phyloP scores from a whole-genome alignment of 169 alveolate genomes.

The Eimeria praecox region DNA sequence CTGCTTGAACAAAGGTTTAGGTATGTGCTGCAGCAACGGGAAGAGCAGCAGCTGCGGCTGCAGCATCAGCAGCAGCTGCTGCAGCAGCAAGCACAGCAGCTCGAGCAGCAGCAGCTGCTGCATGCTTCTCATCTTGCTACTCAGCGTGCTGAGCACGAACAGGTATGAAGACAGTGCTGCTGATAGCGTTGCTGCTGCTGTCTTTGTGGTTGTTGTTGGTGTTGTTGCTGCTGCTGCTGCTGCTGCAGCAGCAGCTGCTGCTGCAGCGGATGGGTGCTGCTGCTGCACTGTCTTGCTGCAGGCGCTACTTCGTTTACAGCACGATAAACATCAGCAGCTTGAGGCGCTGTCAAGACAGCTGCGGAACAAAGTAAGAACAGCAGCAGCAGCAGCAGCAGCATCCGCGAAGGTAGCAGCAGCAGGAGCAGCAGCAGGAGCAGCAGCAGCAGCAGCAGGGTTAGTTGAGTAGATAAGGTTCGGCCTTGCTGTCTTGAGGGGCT shows the following conservation, averaged over 20 bases:
- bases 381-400: slow-evolving; percentile 14
- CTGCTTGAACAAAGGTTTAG: neutral
- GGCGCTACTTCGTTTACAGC: slow-evolving; percentile 23
- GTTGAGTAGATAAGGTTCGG: neutral
- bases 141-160: slow-evolving; percentile 22
- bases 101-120: neutral
- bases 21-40: slow-evolving; percentile 38
- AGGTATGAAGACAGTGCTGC: neutral
- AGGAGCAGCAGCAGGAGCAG: slow-evolving; percentile 28
- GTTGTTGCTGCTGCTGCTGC: neutral
- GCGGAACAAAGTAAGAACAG: slow-evolving; percentile 1
- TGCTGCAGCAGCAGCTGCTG: slow-evolving; percentile 27
- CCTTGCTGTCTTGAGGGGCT: neutral
- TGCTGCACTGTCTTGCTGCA: neutral
- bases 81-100: neutral
- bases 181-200: neutral
- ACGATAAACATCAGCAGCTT: slow-evolving; percentile 11
- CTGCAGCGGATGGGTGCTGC: neutral
- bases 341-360: slow-evolving; percentile 41
- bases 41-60: neutral
- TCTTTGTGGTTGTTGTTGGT: too few species aligned
- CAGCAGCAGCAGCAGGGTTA: slow-evolving; percentile 15
- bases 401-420: slow-evolving; percentile 14
- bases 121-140: slow-evolving; percentile 23
- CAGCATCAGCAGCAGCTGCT: neutral